These are phyloP conservation scores for Rutidosis leptorrhynchoides DNA, from an alignment of 129 eudicot genomes.

Conservation along the genomic window DNA sequence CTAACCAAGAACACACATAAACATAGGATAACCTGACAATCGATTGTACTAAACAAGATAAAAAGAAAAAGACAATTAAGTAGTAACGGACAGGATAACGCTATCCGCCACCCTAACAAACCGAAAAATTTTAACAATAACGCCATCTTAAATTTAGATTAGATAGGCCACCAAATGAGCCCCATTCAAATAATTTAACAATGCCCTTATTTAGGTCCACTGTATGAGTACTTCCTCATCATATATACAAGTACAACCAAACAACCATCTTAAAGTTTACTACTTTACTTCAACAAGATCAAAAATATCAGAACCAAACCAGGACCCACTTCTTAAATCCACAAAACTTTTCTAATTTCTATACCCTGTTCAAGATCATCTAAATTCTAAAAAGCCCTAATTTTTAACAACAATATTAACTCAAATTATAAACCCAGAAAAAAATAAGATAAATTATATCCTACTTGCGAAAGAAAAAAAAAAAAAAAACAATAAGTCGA, in stretches of 20 bases:
- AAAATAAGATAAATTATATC: background rate
- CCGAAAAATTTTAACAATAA: no score
- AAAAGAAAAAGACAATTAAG: no score
- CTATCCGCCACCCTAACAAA: no score
- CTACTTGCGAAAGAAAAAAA: background rate
- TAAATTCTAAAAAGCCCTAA: slow-evolving; percentile 14
- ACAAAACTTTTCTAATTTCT: slow-evolving; percentile 5
- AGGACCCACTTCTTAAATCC: slow-evolving; percentile 24
- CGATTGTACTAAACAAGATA: no score
- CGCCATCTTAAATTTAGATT: no score
- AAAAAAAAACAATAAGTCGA: background rate
- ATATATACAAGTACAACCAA: slow-evolving; percentile 21
- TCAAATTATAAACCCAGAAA: background rate
- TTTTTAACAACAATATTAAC: slow-evolving; percentile 8
- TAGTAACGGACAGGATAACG: no score
- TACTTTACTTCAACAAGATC: slow-evolving; percentile 27
- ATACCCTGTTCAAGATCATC: slow-evolving; percentile 14
- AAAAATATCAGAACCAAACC: slow-evolving; percentile 17
- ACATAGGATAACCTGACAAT: no score
- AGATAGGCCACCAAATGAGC: slow-evolving; percentile 9
- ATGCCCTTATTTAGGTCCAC: no score
- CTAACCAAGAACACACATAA: no score
- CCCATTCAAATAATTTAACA: background rate
- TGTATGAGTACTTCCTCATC: background rate
- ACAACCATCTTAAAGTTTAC: slow-evolving; percentile 11